Conservation (phyloP, 257 asterid species). For the Solanum etuberosum region DNA sequence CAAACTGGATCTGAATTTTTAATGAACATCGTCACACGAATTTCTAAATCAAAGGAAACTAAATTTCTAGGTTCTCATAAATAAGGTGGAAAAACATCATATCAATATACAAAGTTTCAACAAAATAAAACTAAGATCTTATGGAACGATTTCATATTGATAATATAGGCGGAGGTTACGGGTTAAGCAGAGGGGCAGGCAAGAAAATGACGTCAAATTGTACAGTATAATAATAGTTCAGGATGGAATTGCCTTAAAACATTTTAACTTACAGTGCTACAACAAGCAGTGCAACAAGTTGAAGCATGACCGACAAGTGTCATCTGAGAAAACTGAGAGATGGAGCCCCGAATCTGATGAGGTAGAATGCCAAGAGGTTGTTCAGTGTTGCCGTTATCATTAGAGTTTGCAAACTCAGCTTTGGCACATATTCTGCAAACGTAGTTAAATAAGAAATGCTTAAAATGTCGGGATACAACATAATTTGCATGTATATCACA, state of each 20-base stretch:
- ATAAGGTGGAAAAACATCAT: neutral
- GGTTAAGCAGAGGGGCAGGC: neutral
- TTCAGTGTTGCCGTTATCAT: constrained; percentile 25
- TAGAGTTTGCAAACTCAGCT: constrained; percentile 67
- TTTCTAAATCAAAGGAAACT: neutral
- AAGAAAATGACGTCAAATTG: neutral
- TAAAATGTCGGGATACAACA: neutral
- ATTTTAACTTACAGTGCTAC: constrained; percentile 48
- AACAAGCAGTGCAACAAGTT: constrained; percentile 82
- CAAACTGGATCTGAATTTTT: neutral
- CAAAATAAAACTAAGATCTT: neutral
- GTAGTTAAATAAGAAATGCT: neutral
- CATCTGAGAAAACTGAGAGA: constrained; percentile 92
- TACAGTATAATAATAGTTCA: neutral
- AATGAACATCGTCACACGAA: neutral
- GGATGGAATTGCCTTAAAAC: neutral
- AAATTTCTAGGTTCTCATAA: neutral
- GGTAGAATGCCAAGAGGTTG: constrained; percentile 93
- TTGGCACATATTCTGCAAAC: constrained; percentile 52
- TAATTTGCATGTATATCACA: neutral
- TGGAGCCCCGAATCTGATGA: constrained; percentile 87
- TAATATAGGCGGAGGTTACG: neutral
- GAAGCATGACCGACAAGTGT: constrained; percentile 87
- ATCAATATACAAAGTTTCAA: neutral
- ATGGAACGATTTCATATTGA: neutral